Conservation (phyloP, 805 yeast genomes). For the Teunomyces pallodes region DNA sequence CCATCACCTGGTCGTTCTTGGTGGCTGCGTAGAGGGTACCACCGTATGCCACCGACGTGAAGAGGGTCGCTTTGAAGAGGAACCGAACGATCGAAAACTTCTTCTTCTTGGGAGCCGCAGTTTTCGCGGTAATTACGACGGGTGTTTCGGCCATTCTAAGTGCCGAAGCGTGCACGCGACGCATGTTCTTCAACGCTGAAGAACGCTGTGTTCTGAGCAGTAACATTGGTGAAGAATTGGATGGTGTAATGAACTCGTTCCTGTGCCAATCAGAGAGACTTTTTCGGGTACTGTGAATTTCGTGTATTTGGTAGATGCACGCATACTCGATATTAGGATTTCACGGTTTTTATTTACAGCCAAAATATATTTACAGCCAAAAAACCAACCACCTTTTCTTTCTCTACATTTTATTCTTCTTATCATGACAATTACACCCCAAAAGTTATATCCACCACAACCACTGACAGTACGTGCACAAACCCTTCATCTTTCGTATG, state of each 20-base stretch:
- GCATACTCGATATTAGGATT: neutral
- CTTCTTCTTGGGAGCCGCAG: conserved; percentile 17
- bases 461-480: conserved; percentile 76
- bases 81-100: conserved; percentile 29
- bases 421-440: conserved; percentile 29
- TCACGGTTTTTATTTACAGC: neutral
- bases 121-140: conserved; percentile 1
- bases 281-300: neutral
- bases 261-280: conserved; percentile 1
- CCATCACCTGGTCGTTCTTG: conserved; percentile 43
- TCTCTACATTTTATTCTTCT: neutral
- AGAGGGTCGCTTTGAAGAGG: conserved; percentile 27
- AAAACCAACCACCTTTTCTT: neutral
- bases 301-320: neutral
- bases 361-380: neutral
- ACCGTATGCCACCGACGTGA: conserved; percentile 33
- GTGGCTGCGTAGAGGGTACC: conserved; percentile 41
- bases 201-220: conserved; percentile 2
- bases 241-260: neutral
- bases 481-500: conserved; percentile 73
- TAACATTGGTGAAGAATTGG: neutral
- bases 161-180: neutral
- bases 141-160: conserved; percentile 2
- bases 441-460: conserved; percentile 60
- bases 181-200: conserved; percentile 1